phyloP scores from a whole-genome alignment of 441 rosid genomes.

The Populus hybrid region DNA sequence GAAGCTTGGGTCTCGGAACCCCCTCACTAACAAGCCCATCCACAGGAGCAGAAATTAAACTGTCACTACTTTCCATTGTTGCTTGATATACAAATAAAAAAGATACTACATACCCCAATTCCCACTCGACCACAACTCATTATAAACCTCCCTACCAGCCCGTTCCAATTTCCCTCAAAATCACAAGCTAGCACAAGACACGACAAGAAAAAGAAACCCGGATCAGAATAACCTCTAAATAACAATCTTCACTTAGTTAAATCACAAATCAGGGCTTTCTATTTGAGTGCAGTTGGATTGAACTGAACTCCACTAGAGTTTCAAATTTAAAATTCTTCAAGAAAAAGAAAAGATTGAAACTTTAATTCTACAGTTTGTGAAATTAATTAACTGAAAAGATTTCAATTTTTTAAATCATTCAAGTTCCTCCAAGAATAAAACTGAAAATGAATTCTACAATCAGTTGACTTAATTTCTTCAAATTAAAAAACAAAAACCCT shows the following conservation, averaged over 20 bases:
- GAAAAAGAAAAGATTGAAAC: neutral
- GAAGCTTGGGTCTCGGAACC: conserved; percentile 45
- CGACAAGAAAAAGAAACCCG: neutral
- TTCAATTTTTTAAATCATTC: neutral
- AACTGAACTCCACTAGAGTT: neutral
- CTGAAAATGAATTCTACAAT: neutral
- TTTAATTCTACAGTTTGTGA: neutral
- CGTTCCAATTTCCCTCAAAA: conserved; percentile 13
- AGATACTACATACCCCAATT: conserved; percentile 48
- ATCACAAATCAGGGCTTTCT: neutral
- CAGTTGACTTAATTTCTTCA: neutral
- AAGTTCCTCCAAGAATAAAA: neutral
- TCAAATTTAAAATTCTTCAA: neutral
- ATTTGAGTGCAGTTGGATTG: neutral
- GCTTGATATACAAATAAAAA: conserved; percentile 35
- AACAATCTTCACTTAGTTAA: neutral
- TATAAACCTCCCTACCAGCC: conserved; percentile 28
- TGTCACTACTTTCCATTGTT: conserved; percentile 73
- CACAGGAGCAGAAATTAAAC: conserved; percentile 38
- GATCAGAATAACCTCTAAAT: neutral
- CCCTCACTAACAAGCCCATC: conserved; percentile 50
- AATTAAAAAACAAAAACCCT: neutral
- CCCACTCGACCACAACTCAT: conserved; percentile 59
- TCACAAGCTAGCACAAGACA: neutral
- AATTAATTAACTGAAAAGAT: neutral